phyloP scores from a whole-genome alignment of 306 rosid species.

The Parietaria judaica region DNA sequence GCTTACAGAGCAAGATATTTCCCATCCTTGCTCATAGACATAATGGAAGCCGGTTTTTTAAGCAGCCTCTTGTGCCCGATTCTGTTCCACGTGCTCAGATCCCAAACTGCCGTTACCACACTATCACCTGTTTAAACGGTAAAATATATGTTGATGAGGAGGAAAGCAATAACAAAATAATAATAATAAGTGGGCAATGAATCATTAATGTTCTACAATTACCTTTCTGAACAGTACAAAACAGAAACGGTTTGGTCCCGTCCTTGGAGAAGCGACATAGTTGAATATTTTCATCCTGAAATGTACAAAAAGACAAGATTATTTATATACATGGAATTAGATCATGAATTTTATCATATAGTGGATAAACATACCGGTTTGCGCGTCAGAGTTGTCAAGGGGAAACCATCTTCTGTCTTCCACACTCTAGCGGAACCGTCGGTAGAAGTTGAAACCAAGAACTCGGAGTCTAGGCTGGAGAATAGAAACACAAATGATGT shows the following conservation, averaged over 20 bases:
- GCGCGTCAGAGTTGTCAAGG: constrained; percentile 66
- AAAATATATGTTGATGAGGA: constrained; percentile 1
- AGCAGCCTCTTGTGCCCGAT: constrained; percentile 84
- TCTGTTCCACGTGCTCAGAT: constrained; percentile 81
- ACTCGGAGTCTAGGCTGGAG: constrained; percentile 79
- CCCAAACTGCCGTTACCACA: constrained; percentile 67
- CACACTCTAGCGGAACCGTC: constrained; percentile 91
- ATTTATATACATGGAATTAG: constrained; percentile 7
- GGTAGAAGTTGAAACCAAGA: constrained; percentile 78
- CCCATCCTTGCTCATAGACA: constrained; percentile 91
- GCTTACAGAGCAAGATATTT: constrained; percentile 94
- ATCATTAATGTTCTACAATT: neutral
- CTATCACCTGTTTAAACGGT: constrained; percentile 45
- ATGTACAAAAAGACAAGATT: neutral
- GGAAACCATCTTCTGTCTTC: constrained; percentile 84
- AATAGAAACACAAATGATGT: constrained; percentile 10
- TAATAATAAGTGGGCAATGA: neutral
- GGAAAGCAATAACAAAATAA: constrained; percentile 13
- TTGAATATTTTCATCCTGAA: constrained; percentile 85
- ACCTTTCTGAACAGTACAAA: constrained; percentile 79
- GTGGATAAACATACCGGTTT: constrained; percentile 37
- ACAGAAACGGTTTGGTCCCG: constrained; percentile 87
- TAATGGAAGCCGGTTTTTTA: constrained; percentile 66
- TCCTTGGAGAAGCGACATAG: constrained; percentile 92
- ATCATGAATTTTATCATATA: constrained; percentile 5